Percentiles rank a stretch among this genome's conserved stretches.
phyloP scores from a whole-genome alignment of 2,329 filamentous ascomycete genomes.

The Pseudogymnoascus sp. region DNA sequence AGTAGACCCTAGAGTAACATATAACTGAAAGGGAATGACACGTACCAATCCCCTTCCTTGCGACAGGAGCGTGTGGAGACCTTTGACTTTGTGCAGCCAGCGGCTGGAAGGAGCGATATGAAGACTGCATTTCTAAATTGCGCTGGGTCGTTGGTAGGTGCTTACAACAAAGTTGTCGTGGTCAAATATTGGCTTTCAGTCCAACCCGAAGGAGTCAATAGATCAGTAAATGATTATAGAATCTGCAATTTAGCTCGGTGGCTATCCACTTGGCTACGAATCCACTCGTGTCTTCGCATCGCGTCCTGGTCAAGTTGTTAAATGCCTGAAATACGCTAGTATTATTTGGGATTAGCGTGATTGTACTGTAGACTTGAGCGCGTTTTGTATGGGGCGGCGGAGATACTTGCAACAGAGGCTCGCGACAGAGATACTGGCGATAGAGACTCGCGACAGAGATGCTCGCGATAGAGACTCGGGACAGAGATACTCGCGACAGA shows the following conservation, averaged over 20 bases:
- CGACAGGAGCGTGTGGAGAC: constrained; percentile 23
- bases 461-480: background rate
- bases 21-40: constrained; percentile 14
- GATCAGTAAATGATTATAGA: background rate
- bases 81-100: constrained; percentile 15
- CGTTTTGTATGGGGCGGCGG: background rate
- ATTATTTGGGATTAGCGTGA: background rate
- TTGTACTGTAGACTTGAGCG: background rate
- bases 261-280: background rate
- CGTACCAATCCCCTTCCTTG: constrained; percentile 30
- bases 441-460: background rate
- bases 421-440: background rate
- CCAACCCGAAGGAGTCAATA: background rate
- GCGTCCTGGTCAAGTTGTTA: background rate
- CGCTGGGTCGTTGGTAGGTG: background rate
- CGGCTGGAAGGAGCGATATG: constrained; percentile 23
- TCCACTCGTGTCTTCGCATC: constrained; percentile 6
- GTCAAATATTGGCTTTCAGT: background rate
- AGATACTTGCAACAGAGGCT: background rate
- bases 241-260: constrained; percentile 4
- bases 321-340: background rate
- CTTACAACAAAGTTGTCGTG: background rate
- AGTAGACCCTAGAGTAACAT: constrained; percentile 6
- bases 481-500: background rate
- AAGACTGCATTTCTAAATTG: constrained; percentile 23